These are phyloP conservation scores for Cercospora beticola DNA, from an alignment of 2,329 filamentous ascomycete genomes.

Conservation along the genomic window DNA sequence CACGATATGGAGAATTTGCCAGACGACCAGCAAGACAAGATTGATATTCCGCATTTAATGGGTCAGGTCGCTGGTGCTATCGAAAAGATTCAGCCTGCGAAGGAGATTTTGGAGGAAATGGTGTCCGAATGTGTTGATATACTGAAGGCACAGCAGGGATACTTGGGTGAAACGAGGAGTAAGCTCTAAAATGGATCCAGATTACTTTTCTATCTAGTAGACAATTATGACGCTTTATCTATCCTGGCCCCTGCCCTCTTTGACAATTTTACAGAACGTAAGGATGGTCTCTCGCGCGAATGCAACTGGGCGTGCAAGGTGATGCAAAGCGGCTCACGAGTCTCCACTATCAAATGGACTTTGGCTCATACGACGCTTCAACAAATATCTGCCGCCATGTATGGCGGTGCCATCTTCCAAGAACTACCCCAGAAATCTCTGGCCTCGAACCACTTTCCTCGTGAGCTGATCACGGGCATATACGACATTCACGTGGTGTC, in stretches of 20 bases:
- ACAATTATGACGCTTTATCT: not conserved
- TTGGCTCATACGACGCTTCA: not conserved
- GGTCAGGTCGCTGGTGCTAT: constrained; percentile 86
- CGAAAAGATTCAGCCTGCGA: constrained; percentile 73
- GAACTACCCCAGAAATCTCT: not conserved
- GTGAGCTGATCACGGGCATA: not conserved
- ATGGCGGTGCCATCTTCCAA: not conserved
- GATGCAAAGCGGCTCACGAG: not conserved
- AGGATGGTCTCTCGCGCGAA: not conserved
- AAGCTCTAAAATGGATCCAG: constrained; percentile 42
- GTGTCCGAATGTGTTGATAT: constrained; percentile 70
- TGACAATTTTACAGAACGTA: not conserved
- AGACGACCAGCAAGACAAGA: constrained; percentile 69
- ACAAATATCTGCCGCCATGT: not conserved
- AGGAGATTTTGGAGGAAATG: constrained; percentile 87
- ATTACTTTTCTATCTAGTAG: not conserved
- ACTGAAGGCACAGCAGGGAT: constrained; percentile 62
- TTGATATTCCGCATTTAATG: constrained; percentile 89
- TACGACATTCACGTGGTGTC: not conserved
- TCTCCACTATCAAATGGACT: not conserved
- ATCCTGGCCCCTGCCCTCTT: not conserved
- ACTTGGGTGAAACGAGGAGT: constrained; percentile 51
- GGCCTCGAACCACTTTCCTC: not conserved
- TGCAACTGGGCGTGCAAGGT: not conserved
- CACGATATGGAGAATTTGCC: constrained; percentile 60